Evolutionary conservation across 345 rosid species (phyloP), one percentile per base, ranked within the genome.

Genomic region (Durio zibethinus): DNA sequence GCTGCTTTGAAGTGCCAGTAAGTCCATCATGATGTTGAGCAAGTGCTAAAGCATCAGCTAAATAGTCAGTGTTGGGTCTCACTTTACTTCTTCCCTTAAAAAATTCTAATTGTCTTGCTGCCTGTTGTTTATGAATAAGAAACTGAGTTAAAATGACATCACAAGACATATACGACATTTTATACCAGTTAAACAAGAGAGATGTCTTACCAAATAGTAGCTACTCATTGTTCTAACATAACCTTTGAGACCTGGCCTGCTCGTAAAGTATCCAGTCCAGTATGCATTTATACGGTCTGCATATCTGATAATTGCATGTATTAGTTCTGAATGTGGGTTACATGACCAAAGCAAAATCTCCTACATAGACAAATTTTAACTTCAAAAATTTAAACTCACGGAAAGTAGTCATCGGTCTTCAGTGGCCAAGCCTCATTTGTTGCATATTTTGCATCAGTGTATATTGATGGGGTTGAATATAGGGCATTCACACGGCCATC

Each of bases 401-500:
- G 91, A 21, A 88, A 88, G 65, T 72, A 88, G 50, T 88, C 91
- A 48, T 82, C 89, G 6, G 89, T 86, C 79, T 88, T 84, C 38
- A 88, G 75, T 10, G 84, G 89, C 91, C 91, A 88, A 67, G 82
- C 59, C 56, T 83, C 83, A 11, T 81, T 84, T 65, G 84, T 64
- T 20, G 85, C 86, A 86, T 86, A 69, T 18, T 88, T 88, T 65
- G 91, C 89, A 78, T 88, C 89, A 45, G 88, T 84, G 43, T 88
- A 88, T 66, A 86, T 83, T 0, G 91, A 83, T 60, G 89, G 91
- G 36, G 89, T 88, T 52, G 89, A 88, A 76, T 88, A 88, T 7
- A 88, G 73, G n/a, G 87, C 91, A 76, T 88, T 84, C 14, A 88
- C 89, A 20, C 89, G 89, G 20, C 91, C 91, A 81, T 88, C 91